Conservation (phyloP, 345 rosid genomes). For the Cardamine occulta region DNA sequence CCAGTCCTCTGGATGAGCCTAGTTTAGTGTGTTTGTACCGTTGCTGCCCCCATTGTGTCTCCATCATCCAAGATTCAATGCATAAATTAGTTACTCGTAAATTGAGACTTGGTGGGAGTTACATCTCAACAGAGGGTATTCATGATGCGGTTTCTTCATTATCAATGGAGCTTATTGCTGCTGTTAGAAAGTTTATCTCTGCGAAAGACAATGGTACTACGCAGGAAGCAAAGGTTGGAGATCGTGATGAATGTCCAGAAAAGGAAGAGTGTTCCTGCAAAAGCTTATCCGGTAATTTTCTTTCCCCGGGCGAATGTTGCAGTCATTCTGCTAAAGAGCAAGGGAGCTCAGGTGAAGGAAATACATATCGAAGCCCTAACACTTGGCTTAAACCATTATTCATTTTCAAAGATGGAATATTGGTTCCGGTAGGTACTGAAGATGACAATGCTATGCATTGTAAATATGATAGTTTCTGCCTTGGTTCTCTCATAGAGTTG, state of each 20-base stretch:
- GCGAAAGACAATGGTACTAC: slow-evolving; percentile 38
- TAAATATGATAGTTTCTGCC: slow-evolving; percentile 72
- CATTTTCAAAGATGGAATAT: slow-evolving; percentile 71
- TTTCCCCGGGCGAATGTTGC: slow-evolving; percentile 53
- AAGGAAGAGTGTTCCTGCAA: slow-evolving; percentile 51
- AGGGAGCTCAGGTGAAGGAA: slow-evolving; percentile 36
- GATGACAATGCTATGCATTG: slow-evolving; percentile 61
- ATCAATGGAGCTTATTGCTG: slow-evolving; percentile 67
- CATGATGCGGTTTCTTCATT: slow-evolving; percentile 75
- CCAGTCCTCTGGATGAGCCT: slow-evolving; percentile 42
- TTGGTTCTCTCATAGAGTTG: slow-evolving; percentile 67
- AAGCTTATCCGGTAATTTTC: slow-evolving; percentile 43
- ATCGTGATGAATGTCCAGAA: slow-evolving; percentile 37
- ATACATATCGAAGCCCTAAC: slow-evolving; percentile 30
- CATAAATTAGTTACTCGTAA: slow-evolving; percentile 53
- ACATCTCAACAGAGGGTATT: slow-evolving; percentile 59
- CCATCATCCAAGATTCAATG: slow-evolving; percentile 54
- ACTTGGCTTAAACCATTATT: slow-evolving; percentile 49
- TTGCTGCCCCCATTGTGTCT: slow-evolving; percentile 70
- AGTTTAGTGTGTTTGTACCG: slow-evolving; percentile 57
- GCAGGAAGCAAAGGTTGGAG: slow-evolving; percentile 41
- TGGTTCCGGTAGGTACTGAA: slow-evolving; percentile 55
- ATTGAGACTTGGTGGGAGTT: slow-evolving; percentile 47
- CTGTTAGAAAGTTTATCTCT: slow-evolving; percentile 54
- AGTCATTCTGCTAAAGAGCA: slow-evolving; percentile 54